phyloP scores from a whole-genome alignment of 73 alveolate genomes.

The Paraurostyla sp. region DNA sequence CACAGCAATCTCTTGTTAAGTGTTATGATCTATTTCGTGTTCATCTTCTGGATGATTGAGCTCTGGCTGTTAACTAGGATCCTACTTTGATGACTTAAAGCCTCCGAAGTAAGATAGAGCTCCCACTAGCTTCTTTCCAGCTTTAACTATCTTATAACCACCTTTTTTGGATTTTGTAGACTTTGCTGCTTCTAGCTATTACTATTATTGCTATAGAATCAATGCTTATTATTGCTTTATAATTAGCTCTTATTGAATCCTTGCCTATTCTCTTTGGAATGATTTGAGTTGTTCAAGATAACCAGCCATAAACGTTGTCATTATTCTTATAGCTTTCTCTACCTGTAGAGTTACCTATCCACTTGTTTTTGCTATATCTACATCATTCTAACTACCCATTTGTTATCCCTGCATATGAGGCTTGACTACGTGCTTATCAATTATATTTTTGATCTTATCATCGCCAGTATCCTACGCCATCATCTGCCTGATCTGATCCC shows the following conservation, averaged over 20 bases:
- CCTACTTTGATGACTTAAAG: neutral
- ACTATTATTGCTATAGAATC: neutral
- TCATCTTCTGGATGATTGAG: neutral
- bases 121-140: slow-evolving; percentile 31
- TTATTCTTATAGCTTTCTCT: slow-evolving; percentile 29
- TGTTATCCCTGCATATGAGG: slow-evolving; percentile 7
- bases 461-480: slow-evolving; percentile 47
- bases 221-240: neutral
- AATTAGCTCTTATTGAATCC: too few species aligned
- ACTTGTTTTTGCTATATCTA: neutral
- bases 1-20: neutral
- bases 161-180: neutral
- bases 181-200: neutral
- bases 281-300: slow-evolving; percentile 32
- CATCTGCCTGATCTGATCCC: slow-evolving; percentile 44
- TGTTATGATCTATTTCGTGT: too few species aligned
- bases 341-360: slow-evolving; percentile 7
- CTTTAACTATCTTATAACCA: slow-evolving; percentile 3
- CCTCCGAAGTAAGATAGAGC: slow-evolving; percentile 57
- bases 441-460: slow-evolving; percentile 21
- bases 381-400: neutral
- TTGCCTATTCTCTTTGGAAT: neutral
- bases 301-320: slow-evolving; percentile 1
- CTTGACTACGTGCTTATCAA: slow-evolving; percentile 45
- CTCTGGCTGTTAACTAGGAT: neutral